phyloP scores from a whole-genome alignment of 805 yeast species.

The Saccharomycopsis selenospora region DNA sequence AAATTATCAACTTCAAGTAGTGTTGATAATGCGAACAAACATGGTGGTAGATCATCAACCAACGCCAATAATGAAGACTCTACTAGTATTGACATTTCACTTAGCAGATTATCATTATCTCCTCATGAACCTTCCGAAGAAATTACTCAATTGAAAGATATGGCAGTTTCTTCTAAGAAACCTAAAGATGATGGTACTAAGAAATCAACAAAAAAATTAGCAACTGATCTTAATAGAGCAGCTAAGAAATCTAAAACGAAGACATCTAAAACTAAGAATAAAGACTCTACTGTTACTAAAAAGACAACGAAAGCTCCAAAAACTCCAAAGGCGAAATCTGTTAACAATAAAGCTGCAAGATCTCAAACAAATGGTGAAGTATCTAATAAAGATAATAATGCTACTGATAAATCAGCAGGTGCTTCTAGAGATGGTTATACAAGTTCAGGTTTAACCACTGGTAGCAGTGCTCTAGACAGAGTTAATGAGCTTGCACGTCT shows the following conservation, averaged over 20 bases:
- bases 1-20: too few species aligned
- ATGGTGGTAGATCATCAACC: too few species aligned
- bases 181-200: too few species aligned
- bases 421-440: too few species aligned
- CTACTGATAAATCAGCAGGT: too few species aligned
- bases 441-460: background rate
- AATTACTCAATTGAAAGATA: too few species aligned
- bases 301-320: slow-evolving; percentile 1
- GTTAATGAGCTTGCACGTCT: slow-evolving; percentile 1
- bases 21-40: too few species aligned
- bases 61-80: too few species aligned
- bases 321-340: background rate
- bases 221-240: background rate
- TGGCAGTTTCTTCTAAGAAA: background rate
- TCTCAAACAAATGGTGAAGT: too few species aligned
- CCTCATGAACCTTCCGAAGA: too few species aligned
- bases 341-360: background rate
- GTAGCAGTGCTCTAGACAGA: background rate
- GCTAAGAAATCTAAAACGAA: background rate
- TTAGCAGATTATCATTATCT: background rate
- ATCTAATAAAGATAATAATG: too few species aligned
- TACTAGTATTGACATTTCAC: background rate
- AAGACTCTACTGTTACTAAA: background rate
- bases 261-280: background rate
- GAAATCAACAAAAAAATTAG: background rate